Conservation (phyloP, 805 yeast species). For the Candida stauntonica region DNA sequence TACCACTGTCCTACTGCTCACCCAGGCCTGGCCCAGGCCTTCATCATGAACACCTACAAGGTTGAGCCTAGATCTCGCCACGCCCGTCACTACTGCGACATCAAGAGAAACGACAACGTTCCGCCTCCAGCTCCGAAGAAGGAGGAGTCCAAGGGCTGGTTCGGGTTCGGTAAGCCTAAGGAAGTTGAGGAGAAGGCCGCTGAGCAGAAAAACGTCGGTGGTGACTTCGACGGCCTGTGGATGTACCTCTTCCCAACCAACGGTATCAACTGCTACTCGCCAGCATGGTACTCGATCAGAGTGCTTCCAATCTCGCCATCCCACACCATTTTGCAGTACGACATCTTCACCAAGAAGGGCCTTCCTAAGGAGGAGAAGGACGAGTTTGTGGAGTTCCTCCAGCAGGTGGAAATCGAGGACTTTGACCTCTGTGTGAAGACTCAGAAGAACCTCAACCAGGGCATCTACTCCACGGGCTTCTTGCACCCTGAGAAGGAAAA, state of each 20-base stretch:
- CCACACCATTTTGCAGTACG: slow-evolving; percentile 55
- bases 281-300: slow-evolving; percentile 62
- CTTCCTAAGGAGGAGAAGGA: slow-evolving; percentile 46
- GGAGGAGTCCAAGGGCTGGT: slow-evolving; percentile 41
- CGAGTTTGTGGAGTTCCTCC: slow-evolving; percentile 60
- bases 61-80: slow-evolving; percentile 56
- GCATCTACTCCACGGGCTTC: slow-evolving; percentile 54
- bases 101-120: slow-evolving; percentile 36
- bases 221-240: slow-evolving; percentile 60
- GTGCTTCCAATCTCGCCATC: slow-evolving; percentile 51
- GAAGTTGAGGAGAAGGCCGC: slow-evolving; percentile 22
- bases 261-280: slow-evolving; percentile 61
- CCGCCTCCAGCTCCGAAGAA: slow-evolving; percentile 26
- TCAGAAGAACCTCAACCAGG: slow-evolving; percentile 58
- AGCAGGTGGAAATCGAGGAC: slow-evolving; percentile 59
- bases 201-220: slow-evolving; percentile 47
- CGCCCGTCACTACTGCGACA: slow-evolving; percentile 58
- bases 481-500: slow-evolving; percentile 55
- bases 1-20: slow-evolving; percentile 68
- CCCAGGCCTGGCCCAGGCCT: slow-evolving; percentile 54
- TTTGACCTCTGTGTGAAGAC: slow-evolving; percentile 55
- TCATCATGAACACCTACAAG: slow-evolving; percentile 60
- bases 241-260: slow-evolving; percentile 56
- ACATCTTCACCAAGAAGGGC: slow-evolving; percentile 58
- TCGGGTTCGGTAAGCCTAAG: slow-evolving; percentile 41